These are phyloP conservation scores for Letharia lupina DNA, from an alignment of 495 filamentous ascomycete species.

Conservation along the genomic window DNA sequence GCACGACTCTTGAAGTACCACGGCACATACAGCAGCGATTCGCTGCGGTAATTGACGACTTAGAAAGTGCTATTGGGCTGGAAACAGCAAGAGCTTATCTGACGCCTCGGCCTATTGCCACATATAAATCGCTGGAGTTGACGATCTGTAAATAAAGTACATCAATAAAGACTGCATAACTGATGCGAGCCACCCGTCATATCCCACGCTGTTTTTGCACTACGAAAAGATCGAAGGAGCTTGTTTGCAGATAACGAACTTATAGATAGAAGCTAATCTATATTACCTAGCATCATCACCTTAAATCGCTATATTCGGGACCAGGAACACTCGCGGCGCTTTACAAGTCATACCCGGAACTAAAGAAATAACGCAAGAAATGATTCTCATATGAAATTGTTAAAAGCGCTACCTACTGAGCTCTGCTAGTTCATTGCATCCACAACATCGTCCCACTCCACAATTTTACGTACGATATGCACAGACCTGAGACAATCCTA, in stretches of 20 bases:
- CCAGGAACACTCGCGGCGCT: conserved; percentile 6
- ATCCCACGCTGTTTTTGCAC: neutral
- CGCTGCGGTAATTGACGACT: conserved; percentile 12
- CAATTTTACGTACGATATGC: no score
- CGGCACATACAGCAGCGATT: conserved; percentile 11
- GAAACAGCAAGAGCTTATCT: conserved; percentile 13
- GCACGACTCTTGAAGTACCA: conserved; percentile 14
- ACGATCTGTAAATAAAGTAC: neutral
- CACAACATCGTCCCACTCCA: no score
- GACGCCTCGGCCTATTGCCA: neutral
- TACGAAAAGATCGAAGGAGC: conserved; percentile 6
- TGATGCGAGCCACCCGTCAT: conserved; percentile 8
- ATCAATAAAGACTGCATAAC: conserved; percentile 6
- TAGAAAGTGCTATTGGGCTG: conserved; percentile 12
- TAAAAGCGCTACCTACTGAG: no score
- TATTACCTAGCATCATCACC: neutral
- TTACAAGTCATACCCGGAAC: no score
- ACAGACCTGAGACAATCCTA: no score
- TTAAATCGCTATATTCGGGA: conserved; percentile 10
- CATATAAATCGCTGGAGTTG: neutral
- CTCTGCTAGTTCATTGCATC: no score
- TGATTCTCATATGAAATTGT: no score
- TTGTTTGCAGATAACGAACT: conserved; percentile 7
- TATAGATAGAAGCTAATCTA: conserved; percentile 8
- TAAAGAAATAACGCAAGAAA: conserved; percentile 13